These are phyloP conservation scores for Linanthus parryae DNA, from an alignment of 148 eudicot genomes.

Conservation along the genomic window DNA sequence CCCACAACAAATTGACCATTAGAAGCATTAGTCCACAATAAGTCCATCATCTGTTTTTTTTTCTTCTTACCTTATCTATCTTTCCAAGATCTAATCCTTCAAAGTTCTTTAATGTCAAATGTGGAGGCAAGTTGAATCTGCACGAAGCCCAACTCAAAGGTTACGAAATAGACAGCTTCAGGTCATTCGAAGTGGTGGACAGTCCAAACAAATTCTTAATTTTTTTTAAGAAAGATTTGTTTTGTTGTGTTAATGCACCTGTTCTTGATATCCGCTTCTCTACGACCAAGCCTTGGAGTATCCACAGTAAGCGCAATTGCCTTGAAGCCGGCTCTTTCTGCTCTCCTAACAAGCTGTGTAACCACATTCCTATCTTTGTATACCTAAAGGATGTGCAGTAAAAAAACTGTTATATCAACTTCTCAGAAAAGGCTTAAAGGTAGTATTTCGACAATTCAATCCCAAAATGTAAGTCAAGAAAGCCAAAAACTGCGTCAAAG, in stretches of 20 bases:
- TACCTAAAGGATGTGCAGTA: conserved; percentile 33
- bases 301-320: conserved; percentile 93
- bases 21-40: not conserved
- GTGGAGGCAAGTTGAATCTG: conserved; percentile 66
- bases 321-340: conserved; percentile 86
- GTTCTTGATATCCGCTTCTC: conserved; percentile 96
- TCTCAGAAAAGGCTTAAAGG: not conserved
- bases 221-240: not conserved
- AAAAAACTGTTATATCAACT: not conserved
- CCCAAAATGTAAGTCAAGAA: too few relatives aligned
- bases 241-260: conserved; percentile 31
- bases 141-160: not conserved
- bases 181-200: too few relatives aligned
- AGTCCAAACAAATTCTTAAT: not conserved
- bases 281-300: conserved; percentile 82
- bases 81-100: conserved; percentile 66
- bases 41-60: conserved; percentile 2
- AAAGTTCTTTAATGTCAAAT: conserved; percentile 59
- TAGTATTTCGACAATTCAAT: not conserved
- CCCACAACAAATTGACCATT: not conserved
- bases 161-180: not conserved
- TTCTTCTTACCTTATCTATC: conserved; percentile 40
- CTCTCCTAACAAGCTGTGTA: conserved; percentile 71
- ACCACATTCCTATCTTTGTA: conserved; percentile 62
- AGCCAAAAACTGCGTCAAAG: too few relatives aligned